phyloP scores from a whole-genome alignment of 2,329 filamentous ascomycete genomes.

The Lachnellula arida region DNA sequence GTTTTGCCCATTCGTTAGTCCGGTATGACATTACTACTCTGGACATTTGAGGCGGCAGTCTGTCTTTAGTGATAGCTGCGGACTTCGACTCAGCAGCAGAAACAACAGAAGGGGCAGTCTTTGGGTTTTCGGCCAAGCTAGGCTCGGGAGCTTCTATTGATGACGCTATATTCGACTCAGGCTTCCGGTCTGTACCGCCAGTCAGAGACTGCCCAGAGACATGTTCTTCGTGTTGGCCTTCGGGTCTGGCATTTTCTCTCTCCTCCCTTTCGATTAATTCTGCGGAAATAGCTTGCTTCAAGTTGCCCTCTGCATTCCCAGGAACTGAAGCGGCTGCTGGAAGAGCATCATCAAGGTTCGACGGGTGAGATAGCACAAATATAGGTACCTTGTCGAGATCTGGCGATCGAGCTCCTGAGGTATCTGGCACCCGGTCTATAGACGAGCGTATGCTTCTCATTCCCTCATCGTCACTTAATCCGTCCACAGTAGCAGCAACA shows the following conservation, averaged over 20 bases:
- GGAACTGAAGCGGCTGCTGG: not conserved
- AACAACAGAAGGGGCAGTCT: conserved; percentile 31
- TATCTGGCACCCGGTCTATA: conserved; percentile 14
- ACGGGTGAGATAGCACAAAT: not conserved
- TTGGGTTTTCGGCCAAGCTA: conserved; percentile 15
- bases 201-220: conserved; percentile 11
- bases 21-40: conserved; percentile 77
- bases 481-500: conserved; percentile 54
- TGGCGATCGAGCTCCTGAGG: conserved; percentile 6
- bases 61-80: conserved; percentile 51
- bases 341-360: not conserved
- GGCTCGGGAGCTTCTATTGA: conserved; percentile 1
- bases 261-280: not conserved
- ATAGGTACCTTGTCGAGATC: not conserved
- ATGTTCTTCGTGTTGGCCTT: conserved; percentile 1
- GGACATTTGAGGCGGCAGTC: conserved; percentile 67
- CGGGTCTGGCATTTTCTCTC: not conserved
- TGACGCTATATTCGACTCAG: conserved; percentile 3
- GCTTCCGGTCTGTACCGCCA: conserved; percentile 21
- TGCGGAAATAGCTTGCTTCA: not conserved
- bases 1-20: conserved; percentile 95
- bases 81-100: conserved; percentile 41
- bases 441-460: conserved; percentile 27
- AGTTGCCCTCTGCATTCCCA: not conserved
- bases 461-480: conserved; percentile 38